Conservation (phyloP, 129 eudicot genomes). For the Pseudognaphalium luteoalbum region DNA sequence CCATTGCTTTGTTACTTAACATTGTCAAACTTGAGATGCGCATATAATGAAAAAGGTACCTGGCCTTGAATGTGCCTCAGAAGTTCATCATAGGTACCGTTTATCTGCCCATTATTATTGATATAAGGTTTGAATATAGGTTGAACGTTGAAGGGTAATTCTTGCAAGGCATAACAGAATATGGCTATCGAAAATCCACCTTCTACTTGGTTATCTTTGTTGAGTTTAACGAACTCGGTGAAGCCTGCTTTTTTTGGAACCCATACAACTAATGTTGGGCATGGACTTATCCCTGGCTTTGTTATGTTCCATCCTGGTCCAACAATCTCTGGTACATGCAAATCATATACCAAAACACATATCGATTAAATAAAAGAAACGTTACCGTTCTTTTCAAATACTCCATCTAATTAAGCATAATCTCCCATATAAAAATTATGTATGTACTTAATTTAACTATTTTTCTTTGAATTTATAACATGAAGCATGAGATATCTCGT, state of each 20-base stretch:
- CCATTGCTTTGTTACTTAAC: neutral
- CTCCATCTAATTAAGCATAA: no score
- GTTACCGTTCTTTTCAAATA: no score
- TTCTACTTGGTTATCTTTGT: slow-evolving; percentile 2
- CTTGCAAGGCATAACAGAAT: slow-evolving; percentile 22
- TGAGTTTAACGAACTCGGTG: slow-evolving; percentile 12
- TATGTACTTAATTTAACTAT: no score
- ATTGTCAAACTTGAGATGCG: no score
- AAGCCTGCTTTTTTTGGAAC: slow-evolving; percentile 26
- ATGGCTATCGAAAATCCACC: slow-evolving; percentile 30
- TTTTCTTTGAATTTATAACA: no score
- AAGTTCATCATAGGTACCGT: slow-evolving; percentile 21
- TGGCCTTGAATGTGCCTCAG: slow-evolving; percentile 8
- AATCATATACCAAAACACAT: neutral
- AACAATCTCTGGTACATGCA: neutral
- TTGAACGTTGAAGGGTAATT: neutral
- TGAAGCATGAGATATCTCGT: no score
- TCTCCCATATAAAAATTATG: no score
- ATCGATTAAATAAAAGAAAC: no score
- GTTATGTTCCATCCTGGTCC: neutral
- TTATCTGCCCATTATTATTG: slow-evolving; percentile 13
- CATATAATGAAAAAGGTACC: slow-evolving; percentile 15
- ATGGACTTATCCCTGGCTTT: slow-evolving; percentile 2
- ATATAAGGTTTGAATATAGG: slow-evolving; percentile 22
- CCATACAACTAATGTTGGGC: slow-evolving; percentile 19